Conservation (phyloP, 495 filamentous ascomycete species). For the Xylaria curta region DNA sequence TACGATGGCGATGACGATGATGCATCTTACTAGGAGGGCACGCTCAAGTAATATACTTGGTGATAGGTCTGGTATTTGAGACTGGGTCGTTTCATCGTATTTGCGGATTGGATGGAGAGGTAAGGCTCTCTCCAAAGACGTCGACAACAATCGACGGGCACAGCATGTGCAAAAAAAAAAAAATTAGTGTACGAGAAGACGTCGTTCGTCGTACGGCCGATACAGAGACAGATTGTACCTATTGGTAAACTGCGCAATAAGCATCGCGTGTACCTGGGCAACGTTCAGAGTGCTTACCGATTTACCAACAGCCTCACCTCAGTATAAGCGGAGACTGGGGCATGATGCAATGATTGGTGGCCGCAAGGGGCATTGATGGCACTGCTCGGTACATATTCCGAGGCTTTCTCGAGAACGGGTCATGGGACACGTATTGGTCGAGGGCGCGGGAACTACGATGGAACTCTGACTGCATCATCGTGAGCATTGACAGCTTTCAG, state of each 20-base stretch:
- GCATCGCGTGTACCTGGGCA: not conserved
- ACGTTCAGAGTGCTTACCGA: not conserved
- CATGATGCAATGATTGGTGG: not conserved
- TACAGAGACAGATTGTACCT: not conserved
- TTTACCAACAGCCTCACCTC: conserved; percentile 6
- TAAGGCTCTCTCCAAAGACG: not conserved
- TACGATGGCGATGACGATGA: not conserved
- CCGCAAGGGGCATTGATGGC: not conserved
- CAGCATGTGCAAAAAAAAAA: conserved; percentile 5
- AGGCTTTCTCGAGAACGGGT: conserved; percentile 9
- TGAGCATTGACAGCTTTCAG: not conserved
- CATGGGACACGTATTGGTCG: not conserved
- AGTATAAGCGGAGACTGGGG: not conserved
- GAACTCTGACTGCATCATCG: conserved; percentile 1
- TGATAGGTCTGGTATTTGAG: not conserved
- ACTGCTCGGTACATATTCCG: conserved; percentile 12
- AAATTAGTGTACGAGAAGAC: not conserved
- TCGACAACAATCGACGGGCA: not conserved
- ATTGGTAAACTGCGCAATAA: not conserved
- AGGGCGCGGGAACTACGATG: conserved; percentile 2
- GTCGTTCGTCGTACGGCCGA: not conserved
- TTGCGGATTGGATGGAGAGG: not conserved
- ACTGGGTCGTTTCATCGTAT: not conserved
- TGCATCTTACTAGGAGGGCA: conserved; percentile 4
- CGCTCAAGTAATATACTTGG: not conserved